phyloP scores from a whole-genome alignment of 495 filamentous ascomycete species.

The Lasiosphaeria hispida region DNA sequence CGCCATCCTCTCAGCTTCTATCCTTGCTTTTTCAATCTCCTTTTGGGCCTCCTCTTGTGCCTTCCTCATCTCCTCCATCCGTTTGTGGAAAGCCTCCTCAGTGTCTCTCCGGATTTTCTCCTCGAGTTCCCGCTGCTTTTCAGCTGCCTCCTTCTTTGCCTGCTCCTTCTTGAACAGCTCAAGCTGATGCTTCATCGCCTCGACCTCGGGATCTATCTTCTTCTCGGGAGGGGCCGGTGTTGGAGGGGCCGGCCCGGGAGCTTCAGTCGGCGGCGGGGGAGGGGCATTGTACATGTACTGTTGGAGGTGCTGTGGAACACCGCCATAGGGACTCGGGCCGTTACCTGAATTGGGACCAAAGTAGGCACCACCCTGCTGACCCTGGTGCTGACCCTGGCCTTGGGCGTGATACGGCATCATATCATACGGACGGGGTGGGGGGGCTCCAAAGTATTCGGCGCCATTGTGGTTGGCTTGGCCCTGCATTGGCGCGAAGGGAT shows the following conservation, averaged over 20 bases:
- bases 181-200: conserved; percentile 41
- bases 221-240: conserved; percentile 37
- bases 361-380: conserved; percentile 23
- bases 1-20: conserved; percentile 44
- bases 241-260: conserved; percentile 28
- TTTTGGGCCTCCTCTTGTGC: conserved; percentile 36
- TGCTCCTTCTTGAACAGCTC: conserved; percentile 37
- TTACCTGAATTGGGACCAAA: conserved; percentile 17
- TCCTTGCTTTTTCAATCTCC: conserved; percentile 39
- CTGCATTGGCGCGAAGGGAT: conserved; percentile 42
- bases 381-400: conserved; percentile 10
- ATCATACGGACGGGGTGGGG: conserved; percentile 35
- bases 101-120: conserved; percentile 44
- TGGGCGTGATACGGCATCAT: conserved; percentile 46
- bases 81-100: conserved; percentile 33
- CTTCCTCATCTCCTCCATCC: conserved; percentile 42
- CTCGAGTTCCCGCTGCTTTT: conserved; percentile 44
- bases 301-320: conserved; percentile 38
- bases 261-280: conserved; percentile 47
- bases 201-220: conserved; percentile 45
- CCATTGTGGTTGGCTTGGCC: conserved; percentile 19
- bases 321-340: conserved; percentile 26
- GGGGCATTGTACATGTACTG: conserved; percentile 41
- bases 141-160: conserved; percentile 36
- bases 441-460: conserved; percentile 37